Base-by-base conservation (phyloP, 768 basidiomycete genomes). In the Psilocybe cyanescens region DNA sequence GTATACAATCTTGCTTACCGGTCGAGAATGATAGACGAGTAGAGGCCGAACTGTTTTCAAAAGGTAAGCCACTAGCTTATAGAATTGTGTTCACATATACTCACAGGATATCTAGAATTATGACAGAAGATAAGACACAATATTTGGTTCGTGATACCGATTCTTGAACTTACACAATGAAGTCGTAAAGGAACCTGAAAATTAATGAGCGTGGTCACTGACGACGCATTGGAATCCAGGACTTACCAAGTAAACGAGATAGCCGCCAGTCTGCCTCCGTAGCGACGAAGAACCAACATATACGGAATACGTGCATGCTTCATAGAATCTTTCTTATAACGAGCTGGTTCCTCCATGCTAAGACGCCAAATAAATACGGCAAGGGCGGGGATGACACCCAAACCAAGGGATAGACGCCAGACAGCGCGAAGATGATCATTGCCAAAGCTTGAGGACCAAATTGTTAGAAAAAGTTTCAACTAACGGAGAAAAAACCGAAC, bases 301-400 rank as follows among this genome's bases (percentile, higher is more conserved):
- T 95, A 95, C 0, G 95, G 95, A 58, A 93, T 90, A 45, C 74
- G 80, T 8, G 86, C 82, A 49, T 83, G 71, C 67, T 86, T 91
- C 92, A 96, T 95, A 0, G 91, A 88, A 72, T 92, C 85, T 65
- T 85, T 88, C 72, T 82, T 87, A 73, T 82, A 95, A 16, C 86
- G 79, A 11, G 79, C 79, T 1, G 94, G 92, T 68, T 96, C 92
- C 30, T 87, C 82, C 90, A 96, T 94, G 61, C 81, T 84, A 56
- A 94, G 70, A 65, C 95, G 92, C 94, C 95, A 96, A 53, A 93
- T 67, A 68, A 96, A 86, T n/a, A 96, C 89, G 7, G 85, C 83
- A 11, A 86, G 65, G 5, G 95, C 94, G 37, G 95, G 95, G 58
- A 97, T 70, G 44, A 89, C 77, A 35, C 95, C 95, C 8, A 97